These are phyloP conservation scores for Cryptococcus sp. DNA, from an alignment of 1,284 basidiomycete genomes.

Conservation along the genomic window DNA sequence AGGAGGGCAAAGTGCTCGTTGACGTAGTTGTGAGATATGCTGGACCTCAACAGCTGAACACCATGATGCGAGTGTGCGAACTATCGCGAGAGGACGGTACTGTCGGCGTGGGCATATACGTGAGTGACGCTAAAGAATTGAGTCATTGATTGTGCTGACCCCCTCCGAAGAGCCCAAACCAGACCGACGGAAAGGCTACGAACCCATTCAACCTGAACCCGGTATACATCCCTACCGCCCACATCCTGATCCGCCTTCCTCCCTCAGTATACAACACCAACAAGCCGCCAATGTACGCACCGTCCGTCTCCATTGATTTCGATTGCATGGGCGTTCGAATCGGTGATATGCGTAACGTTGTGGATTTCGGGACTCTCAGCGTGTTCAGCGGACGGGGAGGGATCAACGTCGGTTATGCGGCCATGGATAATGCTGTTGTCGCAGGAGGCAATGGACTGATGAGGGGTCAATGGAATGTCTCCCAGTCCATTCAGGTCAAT, in stretches of 20 bases:
- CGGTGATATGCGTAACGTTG: slow-evolving; percentile 39
- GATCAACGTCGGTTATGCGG: slow-evolving; percentile 36
- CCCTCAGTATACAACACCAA: slow-evolving; percentile 23
- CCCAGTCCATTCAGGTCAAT: slow-evolving; percentile 42
- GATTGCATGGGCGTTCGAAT: slow-evolving; percentile 46
- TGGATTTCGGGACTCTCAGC: slow-evolving; percentile 34
- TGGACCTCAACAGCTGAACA: slow-evolving; percentile 25
- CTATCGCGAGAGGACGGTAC: slow-evolving; percentile 34
- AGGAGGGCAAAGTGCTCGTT: slow-evolving; percentile 38
- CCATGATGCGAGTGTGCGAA: slow-evolving; percentile 42
- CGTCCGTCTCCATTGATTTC: slow-evolving; percentile 28
- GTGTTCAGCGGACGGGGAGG: slow-evolving; percentile 36
- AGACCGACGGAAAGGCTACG: slow-evolving; percentile 40
- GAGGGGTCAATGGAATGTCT: slow-evolving; percentile 48
- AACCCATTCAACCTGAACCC: slow-evolving; percentile 40
- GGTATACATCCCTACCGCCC: slow-evolving; percentile 34
- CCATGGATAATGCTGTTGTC: slow-evolving; percentile 35
- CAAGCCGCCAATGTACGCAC: slow-evolving; percentile 21
- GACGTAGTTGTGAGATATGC: slow-evolving; percentile 46
- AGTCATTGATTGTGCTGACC: background rate
- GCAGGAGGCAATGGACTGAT: slow-evolving; percentile 38
- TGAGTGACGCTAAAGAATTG: slow-evolving; percentile 22
- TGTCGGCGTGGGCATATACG: slow-evolving; percentile 49
- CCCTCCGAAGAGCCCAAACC: slow-evolving; percentile 29
- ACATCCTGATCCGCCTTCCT: slow-evolving; percentile 44